Conservation (phyloP, 169 alveolate genomes). For the Plasmodium gonderi region DNA sequence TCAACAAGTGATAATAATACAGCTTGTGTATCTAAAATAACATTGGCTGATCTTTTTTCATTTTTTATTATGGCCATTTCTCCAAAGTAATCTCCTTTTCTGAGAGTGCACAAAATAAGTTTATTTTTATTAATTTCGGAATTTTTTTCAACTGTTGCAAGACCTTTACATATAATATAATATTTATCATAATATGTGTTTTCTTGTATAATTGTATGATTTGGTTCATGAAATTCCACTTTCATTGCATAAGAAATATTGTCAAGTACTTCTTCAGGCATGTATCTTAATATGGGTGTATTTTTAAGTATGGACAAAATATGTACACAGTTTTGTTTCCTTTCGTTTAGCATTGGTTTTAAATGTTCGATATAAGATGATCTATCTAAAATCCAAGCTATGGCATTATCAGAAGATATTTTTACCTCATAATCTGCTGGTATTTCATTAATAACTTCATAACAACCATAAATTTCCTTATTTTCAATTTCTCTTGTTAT, state of each 20-base stretch:
- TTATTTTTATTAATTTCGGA: conserved; percentile 32
- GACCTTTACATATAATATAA: conserved; percentile 70
- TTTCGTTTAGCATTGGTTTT: conserved; percentile 71
- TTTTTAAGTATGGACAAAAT: conserved; percentile 53
- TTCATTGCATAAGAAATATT: conserved; percentile 65
- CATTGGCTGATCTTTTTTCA: conserved; percentile 96
- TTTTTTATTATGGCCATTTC: conserved; percentile 95
- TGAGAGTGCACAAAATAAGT: conserved; percentile 40
- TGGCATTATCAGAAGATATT: conserved; percentile 38
- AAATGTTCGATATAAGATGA: conserved; percentile 17
- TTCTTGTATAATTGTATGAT: conserved; percentile 70
- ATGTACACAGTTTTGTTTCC: conserved; percentile 46
- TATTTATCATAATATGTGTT: conserved; percentile 60
- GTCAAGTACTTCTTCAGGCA: conserved; percentile 53
- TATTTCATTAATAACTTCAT: conserved; percentile 27
- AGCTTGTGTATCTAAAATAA: conserved; percentile 74
- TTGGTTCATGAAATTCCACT: conserved; percentile 54
- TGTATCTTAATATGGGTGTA: conserved; percentile 63
- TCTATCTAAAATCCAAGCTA: conserved; percentile 55
- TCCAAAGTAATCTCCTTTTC: conserved; percentile 96
- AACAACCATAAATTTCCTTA: conserved; percentile 58
- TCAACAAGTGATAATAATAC: conserved; percentile 25
- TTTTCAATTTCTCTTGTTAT: conserved; percentile 27
- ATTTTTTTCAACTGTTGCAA: conserved; percentile 69
- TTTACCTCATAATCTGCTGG: conserved; percentile 67